Conservation (phyloP, 2,329 filamentous ascomycete species). For the Xylaria sp. region DNA sequence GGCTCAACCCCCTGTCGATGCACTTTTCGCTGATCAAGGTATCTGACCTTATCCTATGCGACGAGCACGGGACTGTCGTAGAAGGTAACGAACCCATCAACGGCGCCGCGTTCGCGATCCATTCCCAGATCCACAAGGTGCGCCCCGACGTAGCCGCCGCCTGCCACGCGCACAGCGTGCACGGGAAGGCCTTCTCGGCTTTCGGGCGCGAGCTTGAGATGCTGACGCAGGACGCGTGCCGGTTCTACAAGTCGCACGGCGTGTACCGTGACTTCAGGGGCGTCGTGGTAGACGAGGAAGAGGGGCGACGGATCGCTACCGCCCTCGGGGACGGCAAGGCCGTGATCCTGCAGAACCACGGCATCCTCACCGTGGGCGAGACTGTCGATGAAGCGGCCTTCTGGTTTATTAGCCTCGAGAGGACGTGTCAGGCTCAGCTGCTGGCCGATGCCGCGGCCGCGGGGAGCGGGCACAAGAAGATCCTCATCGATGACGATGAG, state of each 20-base stretch:
- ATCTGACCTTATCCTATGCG: constrained; percentile 64
- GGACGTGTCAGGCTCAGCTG: constrained; percentile 66
- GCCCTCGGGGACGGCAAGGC: constrained; percentile 61
- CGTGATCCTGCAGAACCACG: constrained; percentile 67
- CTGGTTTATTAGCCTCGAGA: constrained; percentile 65
- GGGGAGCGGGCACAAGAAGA: constrained; percentile 36
- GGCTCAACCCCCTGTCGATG: constrained; percentile 51
- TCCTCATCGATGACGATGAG: constrained; percentile 39
- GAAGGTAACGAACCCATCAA: constrained; percentile 63
- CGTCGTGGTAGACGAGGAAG: constrained; percentile 63
- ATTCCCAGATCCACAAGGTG: constrained; percentile 63
- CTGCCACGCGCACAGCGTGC: constrained; percentile 65
- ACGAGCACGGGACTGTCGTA: constrained; percentile 61
- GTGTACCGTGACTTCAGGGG: constrained; percentile 66
- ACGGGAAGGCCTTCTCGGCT: constrained; percentile 64
- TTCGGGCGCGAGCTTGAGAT: constrained; percentile 65
- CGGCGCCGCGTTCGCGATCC: constrained; percentile 66
- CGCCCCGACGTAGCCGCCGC: constrained; percentile 64
- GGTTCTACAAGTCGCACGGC: constrained; percentile 63
- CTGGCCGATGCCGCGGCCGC: constrained; percentile 61
- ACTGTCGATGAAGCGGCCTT: constrained; percentile 72
- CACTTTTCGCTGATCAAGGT: constrained; percentile 67
- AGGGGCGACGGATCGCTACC: constrained; percentile 61
- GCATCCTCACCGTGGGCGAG: constrained; percentile 64
- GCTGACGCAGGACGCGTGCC: constrained; percentile 64